These are phyloP conservation scores for Chiua sp. DNA, from an alignment of 1,284 basidiomycete species.

Conservation along the genomic window DNA sequence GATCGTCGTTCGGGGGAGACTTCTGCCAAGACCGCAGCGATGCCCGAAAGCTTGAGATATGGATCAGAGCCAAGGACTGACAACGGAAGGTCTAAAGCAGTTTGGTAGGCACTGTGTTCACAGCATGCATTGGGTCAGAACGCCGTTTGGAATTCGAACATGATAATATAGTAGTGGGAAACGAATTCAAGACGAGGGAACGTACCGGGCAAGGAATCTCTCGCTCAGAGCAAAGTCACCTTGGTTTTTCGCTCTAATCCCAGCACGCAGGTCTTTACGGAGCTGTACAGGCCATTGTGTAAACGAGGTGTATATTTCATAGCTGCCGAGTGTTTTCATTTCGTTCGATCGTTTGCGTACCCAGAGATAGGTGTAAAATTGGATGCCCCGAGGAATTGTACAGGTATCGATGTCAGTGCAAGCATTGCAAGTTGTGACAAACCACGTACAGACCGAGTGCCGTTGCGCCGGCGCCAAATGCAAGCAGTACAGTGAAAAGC, in stretches of 20 bases:
- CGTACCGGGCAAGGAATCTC: constrained; percentile 60
- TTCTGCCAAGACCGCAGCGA: constrained; percentile 68
- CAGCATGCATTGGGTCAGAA: background rate
- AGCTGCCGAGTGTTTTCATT: constrained; percentile 44
- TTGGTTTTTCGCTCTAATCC: constrained; percentile 65
- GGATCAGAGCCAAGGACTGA: constrained; percentile 55
- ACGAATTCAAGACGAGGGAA: background rate
- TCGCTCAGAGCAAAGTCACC: constrained; percentile 61
- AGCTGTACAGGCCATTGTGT: constrained; percentile 66
- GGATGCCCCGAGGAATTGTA: background rate
- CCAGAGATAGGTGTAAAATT: background rate
- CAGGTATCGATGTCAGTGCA: constrained; percentile 5
- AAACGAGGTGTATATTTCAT: constrained; percentile 63
- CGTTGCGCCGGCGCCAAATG: constrained; percentile 53
- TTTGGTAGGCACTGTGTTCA: constrained; percentile 65
- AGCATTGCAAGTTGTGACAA: background rate
- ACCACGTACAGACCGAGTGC: constrained; percentile 60
- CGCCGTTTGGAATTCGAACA: background rate
- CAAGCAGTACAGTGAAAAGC: constrained; percentile 54
- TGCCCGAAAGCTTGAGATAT: constrained; percentile 72
- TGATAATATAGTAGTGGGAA: too few species aligned
- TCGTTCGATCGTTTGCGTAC: too few species aligned
- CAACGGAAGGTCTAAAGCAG: constrained; percentile 54
- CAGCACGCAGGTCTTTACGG: constrained; percentile 65
- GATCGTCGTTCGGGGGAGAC: constrained; percentile 63